phyloP scores from a whole-genome alignment of 2,329 filamentous ascomycete species.

The Lasiodiplodia sp. region DNA sequence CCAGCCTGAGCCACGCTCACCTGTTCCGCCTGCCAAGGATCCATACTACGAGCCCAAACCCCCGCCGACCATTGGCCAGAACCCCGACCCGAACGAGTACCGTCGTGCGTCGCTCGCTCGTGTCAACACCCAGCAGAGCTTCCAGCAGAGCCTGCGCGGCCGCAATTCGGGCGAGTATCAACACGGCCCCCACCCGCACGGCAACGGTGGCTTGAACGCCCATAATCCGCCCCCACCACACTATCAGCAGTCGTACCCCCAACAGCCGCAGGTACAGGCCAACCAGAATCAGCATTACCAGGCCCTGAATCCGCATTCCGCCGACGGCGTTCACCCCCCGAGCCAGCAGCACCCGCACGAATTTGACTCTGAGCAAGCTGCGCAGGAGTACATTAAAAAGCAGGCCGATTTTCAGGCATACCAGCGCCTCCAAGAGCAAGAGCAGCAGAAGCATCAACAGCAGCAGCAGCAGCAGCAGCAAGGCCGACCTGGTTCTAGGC shows the following conservation, averaged over 20 bases:
- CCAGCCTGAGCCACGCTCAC: constrained; percentile 39
- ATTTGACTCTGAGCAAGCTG: constrained; percentile 7
- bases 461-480: constrained; percentile 21
- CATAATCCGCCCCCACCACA: constrained; percentile 24
- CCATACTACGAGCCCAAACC: constrained; percentile 32
- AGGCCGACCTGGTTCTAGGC: constrained; percentile 40
- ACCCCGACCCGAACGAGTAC: constrained; percentile 11
- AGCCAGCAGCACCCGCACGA: constrained; percentile 40
- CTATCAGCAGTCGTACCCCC: constrained; percentile 22
- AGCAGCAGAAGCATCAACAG: constrained; percentile 33
- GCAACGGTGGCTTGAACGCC: constrained; percentile 32
- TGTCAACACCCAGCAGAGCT: constrained; percentile 49
- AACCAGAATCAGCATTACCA: constrained; percentile 33
- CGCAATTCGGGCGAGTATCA: constrained; percentile 49
- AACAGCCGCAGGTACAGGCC: constrained; percentile 23
- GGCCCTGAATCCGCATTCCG: constrained; percentile 42
- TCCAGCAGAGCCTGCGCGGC: constrained; percentile 32
- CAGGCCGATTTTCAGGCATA: constrained; percentile 35
- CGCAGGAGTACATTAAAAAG: constrained; percentile 13
- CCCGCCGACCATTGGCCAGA: constrained; percentile 12
- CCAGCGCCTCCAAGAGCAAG: constrained; percentile 42
- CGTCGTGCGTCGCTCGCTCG: constrained; percentile 37
- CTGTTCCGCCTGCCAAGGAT: constrained; percentile 48
- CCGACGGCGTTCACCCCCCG: constrained; percentile 43
- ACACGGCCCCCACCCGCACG: constrained; percentile 48